Conservation (phyloP, 2,329 filamentous ascomycete species). For the Colletotrichum lupini region DNA sequence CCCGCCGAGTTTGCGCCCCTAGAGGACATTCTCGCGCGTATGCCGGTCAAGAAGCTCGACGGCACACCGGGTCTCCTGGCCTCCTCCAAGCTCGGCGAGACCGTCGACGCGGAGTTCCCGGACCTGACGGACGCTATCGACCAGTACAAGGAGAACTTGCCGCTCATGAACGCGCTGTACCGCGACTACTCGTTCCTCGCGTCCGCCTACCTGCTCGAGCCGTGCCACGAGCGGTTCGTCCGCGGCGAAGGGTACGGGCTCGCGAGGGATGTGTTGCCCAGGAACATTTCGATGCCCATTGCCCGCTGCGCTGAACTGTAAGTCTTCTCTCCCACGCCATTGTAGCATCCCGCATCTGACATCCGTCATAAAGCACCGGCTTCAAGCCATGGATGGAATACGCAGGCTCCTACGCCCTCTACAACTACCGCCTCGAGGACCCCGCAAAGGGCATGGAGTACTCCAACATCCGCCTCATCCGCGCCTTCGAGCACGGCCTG, state of each 20-base stretch:
- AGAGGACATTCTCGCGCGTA: slow-evolving; percentile 77
- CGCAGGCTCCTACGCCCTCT: slow-evolving; percentile 75
- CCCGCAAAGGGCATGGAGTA: slow-evolving; percentile 68
- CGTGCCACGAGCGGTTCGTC: slow-evolving; percentile 81
- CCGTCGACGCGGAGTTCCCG: slow-evolving; percentile 78
- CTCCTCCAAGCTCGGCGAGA: slow-evolving; percentile 76
- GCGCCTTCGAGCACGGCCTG: slow-evolving; percentile 90
- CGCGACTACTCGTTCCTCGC: slow-evolving; percentile 93
- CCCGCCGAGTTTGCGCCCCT: slow-evolving; percentile 80
- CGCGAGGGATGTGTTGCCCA: slow-evolving; percentile 78
- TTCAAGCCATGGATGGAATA: slow-evolving; percentile 96
- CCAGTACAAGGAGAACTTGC: slow-evolving; percentile 77
- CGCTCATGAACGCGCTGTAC: slow-evolving; percentile 86
- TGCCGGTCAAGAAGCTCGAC: slow-evolving; percentile 81
- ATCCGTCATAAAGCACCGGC: slow-evolving; percentile 58
- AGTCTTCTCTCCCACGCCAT: slow-evolving; percentile 50
- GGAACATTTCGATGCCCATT: slow-evolving; percentile 82
- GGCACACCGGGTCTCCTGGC: slow-evolving; percentile 84
- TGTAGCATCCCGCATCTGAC: background rate
- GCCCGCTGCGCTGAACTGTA: slow-evolving; percentile 87
- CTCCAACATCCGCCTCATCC: slow-evolving; percentile 82
- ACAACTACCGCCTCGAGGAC: slow-evolving; percentile 72
- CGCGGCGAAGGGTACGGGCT: slow-evolving; percentile 82
- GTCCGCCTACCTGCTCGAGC: slow-evolving; percentile 90
- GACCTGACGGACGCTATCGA: slow-evolving; percentile 81